Percentiles rank a stretch among this genome's conserved stretches.
These are phyloP conservation scores for Colletotrichum cuscutae DNA, from an alignment of 2,329 filamentous ascomycete species.

Conservation along the genomic window DNA sequence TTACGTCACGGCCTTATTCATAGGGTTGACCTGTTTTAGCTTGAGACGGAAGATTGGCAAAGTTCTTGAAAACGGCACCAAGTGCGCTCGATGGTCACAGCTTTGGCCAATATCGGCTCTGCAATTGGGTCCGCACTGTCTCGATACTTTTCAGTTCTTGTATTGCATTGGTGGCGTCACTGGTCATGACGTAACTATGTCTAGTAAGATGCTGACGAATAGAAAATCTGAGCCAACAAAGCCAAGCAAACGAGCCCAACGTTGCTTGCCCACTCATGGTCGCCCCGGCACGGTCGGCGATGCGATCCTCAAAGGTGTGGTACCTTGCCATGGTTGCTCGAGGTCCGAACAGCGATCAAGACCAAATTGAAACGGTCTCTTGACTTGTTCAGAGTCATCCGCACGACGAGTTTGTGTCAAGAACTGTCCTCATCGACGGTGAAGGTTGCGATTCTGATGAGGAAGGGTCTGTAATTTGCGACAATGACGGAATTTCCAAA, in stretches of 20 bases:
- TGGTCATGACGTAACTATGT: conserved; percentile 31
- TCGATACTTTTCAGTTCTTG: conserved; percentile 9
- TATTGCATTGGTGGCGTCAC: conserved; percentile 24
- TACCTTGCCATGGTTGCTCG: background rate
- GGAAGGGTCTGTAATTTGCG: background rate
- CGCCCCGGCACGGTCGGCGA: conserved; percentile 18
- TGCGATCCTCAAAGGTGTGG: background rate
- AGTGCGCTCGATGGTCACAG: conserved; percentile 6
- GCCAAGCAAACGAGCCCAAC: conserved; percentile 3
- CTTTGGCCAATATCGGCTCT: conserved; percentile 4
- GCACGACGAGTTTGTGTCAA: background rate
- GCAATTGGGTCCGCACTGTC: conserved; percentile 22
- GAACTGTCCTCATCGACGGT: conserved; percentile 2
- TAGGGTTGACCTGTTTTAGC: conserved; percentile 10
- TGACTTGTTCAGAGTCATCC: background rate
- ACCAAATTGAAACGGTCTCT: background rate
- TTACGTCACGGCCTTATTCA: conserved; percentile 24
- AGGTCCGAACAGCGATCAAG: background rate
- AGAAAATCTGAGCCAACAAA: conserved; percentile 5
- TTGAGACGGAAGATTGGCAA: conserved; percentile 29
- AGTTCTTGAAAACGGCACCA: conserved; percentile 28
- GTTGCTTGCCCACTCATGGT: background rate
- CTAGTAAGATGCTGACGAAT: conserved; percentile 14
- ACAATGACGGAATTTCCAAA: background rate
- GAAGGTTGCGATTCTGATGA: background rate